Evolutionary conservation across 2,329 filamentous ascomycete species (phyloP), one percentile per base, ranked within the genome.

Genomic region (Celoporthe dispersa): DNA sequence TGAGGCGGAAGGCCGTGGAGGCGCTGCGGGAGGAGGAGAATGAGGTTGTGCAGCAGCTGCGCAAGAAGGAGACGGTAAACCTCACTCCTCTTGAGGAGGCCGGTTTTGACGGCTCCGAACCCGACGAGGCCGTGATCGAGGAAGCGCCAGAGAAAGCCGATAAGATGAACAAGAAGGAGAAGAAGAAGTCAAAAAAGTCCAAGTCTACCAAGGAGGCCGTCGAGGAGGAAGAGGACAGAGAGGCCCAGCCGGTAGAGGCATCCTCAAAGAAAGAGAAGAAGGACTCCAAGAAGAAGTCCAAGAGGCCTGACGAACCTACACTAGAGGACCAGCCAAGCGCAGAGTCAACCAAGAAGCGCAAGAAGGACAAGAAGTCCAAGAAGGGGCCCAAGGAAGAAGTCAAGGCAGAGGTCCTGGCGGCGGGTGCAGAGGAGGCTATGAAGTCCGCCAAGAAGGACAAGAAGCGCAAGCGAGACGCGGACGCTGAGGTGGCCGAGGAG

Each of bases 321-420:
- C 81, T 81, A 75, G 78, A 79, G 68, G 69, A 71, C 48, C 75
- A 75, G 35, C 72, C 73, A 14, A 71, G 73, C 22, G 71, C 70
- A 67, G 76, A 75, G 44, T 72, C 73, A 9, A 71, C 74, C 25
- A 73, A 72, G 67, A 71, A 72, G n/a, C 44, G 68, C 33, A 71
- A 73, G 57, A 75, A 74, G 70, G 31, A 51, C 53, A 76, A 75
- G 68, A 67, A 72, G 44, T 71, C 75, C 51, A 62, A 62, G 22
- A 80, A 79, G 70, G 73, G 75, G 65, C 67, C 67, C 22, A 73
- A 77, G 67, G 73, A 72, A 64, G 73, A 72, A 55, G n/a, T 7
- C 16, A 63, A 66, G 37, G 3, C 31, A 5, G 63, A 33, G 44
- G 35, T 19, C 3, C 60, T 25, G 6, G 22, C 75, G 75, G 16